phyloP scores from a whole-genome alignment of 345 rosid species.

The Barbarea vulgaris region DNA sequence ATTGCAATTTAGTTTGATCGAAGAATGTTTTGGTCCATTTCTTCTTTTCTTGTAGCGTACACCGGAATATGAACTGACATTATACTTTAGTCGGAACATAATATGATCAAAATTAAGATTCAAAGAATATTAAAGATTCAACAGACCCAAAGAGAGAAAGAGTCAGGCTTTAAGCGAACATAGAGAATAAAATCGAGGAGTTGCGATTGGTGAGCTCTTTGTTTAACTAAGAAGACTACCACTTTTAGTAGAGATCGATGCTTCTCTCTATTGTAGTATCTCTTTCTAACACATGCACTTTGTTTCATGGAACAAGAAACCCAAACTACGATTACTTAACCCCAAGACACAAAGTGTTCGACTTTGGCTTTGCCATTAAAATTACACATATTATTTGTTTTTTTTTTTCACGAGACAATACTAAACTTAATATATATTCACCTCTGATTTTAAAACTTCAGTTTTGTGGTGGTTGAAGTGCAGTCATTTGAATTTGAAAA shows the following conservation, averaged over 20 bases:
- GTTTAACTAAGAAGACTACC: slow-evolving; percentile 21
- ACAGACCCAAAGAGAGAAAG: slow-evolving; percentile 19
- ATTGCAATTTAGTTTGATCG: background rate
- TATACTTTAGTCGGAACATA: background rate
- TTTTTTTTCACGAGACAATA: background rate
- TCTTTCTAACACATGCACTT: slow-evolving; percentile 36
- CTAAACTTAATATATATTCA: background rate
- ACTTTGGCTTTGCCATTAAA: background rate
- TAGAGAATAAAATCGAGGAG: slow-evolving; percentile 27
- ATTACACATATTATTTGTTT: background rate
- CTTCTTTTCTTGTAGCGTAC: slow-evolving; percentile 10
- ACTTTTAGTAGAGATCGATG: slow-evolving; percentile 9
- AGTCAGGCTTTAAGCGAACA: slow-evolving; percentile 36
- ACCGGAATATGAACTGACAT: background rate
- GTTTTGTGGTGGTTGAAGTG: background rate
- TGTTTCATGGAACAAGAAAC: slow-evolving; percentile 35
- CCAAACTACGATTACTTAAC: slow-evolving; percentile 17
- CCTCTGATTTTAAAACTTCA: background rate
- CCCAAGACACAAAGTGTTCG: background rate
- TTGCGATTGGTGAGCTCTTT: slow-evolving; percentile 19
- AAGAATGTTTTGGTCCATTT: background rate
- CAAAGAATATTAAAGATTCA: slow-evolving; percentile 31
- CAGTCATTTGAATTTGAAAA: background rate
- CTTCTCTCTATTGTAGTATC: background rate
- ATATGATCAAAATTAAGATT: slow-evolving; percentile 27